Percentiles rank a stretch among this genome's conserved stretches.
Evolutionary conservation across 139 green algal species (phyloP).

Genomic region (Haematococcus sp.): DNA sequence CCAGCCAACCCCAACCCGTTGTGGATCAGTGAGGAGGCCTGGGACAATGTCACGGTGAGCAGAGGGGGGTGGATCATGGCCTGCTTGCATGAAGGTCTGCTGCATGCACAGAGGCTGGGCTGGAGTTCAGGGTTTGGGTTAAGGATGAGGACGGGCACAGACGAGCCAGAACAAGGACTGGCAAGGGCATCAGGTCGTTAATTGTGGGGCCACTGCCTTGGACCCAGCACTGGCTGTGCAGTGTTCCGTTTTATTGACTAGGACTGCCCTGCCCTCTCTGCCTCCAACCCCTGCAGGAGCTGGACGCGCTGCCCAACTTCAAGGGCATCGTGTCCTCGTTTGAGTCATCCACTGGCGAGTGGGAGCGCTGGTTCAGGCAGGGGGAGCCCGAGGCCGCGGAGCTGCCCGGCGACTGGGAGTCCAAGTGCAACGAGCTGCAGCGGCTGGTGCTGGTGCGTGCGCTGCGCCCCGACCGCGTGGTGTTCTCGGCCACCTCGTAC

Average conservation of each 20-base stretch:
- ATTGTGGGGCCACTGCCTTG: no score
- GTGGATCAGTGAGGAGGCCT: conserved; percentile 76
- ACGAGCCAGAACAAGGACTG: no score
- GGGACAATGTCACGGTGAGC: conserved; percentile 72
- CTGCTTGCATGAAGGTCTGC: no score
- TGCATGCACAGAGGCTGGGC: no score
- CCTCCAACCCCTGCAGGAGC: no score
- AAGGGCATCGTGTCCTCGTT: conserved; percentile 56
- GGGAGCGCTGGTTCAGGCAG: conserved; percentile 65
- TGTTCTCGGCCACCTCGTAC: conserved; percentile 72
- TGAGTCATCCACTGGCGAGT: conserved; percentile 44
- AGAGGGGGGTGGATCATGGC: no score
- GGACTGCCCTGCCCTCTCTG: no score
- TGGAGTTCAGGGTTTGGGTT: no score
- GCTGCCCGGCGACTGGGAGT: conserved; percentile 81
- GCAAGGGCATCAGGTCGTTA: no score
- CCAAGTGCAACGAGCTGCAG: conserved; percentile 82
- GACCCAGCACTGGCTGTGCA: no score
- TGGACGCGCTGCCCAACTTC: conserved; percentile 75
- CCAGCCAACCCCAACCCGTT: conserved; percentile 56
- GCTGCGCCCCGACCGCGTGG: conserved; percentile 75
- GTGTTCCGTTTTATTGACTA: no score
- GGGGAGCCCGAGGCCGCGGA: conserved; percentile 71
- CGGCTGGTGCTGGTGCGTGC: conserved; percentile 69
- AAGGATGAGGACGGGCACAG: no score